phyloP scores from a whole-genome alignment of 345 rosid species.

The Citrus mangshanensis region DNA sequence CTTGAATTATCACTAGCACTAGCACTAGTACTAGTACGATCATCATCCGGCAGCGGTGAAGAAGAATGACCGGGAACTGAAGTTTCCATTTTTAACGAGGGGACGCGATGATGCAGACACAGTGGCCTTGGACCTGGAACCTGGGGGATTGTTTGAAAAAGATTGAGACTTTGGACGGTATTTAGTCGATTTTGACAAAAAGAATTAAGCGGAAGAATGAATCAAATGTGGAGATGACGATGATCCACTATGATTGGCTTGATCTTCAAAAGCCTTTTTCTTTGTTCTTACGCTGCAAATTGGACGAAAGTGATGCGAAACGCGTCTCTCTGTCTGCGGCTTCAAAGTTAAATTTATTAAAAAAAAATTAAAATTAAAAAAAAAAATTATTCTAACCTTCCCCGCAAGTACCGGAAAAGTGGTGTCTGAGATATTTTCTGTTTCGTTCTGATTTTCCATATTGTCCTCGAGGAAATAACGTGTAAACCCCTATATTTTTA shows the following conservation, averaged over 20 bases:
- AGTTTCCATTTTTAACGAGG: conserved; percentile 11
- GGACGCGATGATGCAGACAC: no score
- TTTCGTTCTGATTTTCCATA: neutral
- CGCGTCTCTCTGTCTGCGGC: neutral
- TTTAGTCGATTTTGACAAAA: neutral
- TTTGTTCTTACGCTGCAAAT: neutral
- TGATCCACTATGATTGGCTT: neutral
- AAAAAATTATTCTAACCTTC: neutral
- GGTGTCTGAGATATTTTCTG: neutral
- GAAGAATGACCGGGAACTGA: conserved; percentile 5
- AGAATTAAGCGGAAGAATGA: neutral
- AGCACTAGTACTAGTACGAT: neutral
- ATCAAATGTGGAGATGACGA: neutral
- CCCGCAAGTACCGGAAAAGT: neutral
- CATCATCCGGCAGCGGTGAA: neutral
- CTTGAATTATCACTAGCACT: conserved; percentile 1
- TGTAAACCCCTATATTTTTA: neutral
- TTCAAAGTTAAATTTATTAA: no score
- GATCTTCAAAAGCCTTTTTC: neutral
- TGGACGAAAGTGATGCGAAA: neutral
- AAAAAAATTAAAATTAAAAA: no score
- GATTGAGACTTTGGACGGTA: neutral
- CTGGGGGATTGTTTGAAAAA: neutral
- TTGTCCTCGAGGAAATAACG: neutral
- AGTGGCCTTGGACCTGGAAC: neutral